A percentile compares a stretch with the other conserved stretches of the same genome.
These are phyloP conservation scores for Scheffersomyces titani DNA, from an alignment of 1,139 yeast genomes.

Conservation along the genomic window DNA sequence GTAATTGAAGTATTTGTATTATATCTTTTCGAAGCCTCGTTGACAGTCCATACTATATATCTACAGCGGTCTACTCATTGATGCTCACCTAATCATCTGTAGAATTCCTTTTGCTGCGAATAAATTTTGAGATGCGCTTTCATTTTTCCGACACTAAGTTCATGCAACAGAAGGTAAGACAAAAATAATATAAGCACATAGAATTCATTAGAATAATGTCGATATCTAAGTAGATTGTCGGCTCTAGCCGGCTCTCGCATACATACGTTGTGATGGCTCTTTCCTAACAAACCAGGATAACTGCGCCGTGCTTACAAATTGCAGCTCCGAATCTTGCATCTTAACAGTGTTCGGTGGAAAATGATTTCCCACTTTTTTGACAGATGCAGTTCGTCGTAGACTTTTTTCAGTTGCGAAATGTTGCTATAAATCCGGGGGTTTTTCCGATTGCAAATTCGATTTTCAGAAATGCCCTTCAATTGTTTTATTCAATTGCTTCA, in stretches of 20 bases:
- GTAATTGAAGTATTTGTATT: no score
- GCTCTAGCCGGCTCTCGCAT: neutral
- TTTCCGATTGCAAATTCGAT: neutral
- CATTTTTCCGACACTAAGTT: neutral
- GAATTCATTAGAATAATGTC: neutral
- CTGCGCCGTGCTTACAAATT: neutral
- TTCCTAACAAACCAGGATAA: neutral
- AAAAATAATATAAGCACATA: neutral
- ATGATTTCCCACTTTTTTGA: neutral
- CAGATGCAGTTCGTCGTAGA: neutral
- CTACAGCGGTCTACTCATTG: no score
- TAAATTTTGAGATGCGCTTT: neutral
- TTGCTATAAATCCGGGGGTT: neutral
- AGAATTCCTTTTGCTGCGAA: neutral
- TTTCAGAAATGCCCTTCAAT: neutral
- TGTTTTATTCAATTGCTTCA: neutral
- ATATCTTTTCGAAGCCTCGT: no score
- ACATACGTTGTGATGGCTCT: neutral
- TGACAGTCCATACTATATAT: no score
- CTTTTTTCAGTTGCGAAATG: neutral
- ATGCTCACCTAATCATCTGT: neutral
- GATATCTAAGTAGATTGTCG: neutral
- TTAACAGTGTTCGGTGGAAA: neutral
- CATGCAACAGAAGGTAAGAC: neutral
- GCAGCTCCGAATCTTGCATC: neutral